Evolutionary conservation across 2,329 filamentous ascomycete genomes (phyloP), one percentile per base, ranked within the genome.

Genomic region (Xylariales sp.): DNA sequence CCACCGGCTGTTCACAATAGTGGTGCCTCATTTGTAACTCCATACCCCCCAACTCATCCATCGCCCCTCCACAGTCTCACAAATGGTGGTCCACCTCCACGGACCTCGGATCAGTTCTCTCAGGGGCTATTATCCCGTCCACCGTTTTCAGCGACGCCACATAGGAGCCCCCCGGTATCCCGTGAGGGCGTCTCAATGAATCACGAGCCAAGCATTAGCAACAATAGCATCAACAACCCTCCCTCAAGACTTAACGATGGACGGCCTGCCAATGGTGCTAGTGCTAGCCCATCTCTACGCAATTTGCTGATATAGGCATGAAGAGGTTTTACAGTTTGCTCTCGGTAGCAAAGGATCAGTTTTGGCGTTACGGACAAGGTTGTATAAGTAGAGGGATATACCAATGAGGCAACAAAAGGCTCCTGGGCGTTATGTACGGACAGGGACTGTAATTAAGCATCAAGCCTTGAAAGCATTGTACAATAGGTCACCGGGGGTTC

Each of bases 231-330:
- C 54, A 72, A 65, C 32, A 79, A 76, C 59, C 72, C 73, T 8
- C 69, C 75, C 36, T 64, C 79, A 54, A 75, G 80, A 59, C 74
- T 76, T 5, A 81, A 63, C 72, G 77, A 75, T 64, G 68, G 65
- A 30, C 68, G 70, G 34, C 68, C 70, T 43, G 65, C 65, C 1
- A 72, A 61, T 49, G 91, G 91, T n/a, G 91, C 91, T 3, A 94
- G 92, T 74, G 91, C 91, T 16, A 94, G 90, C 75, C 91, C 92
- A 10, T 93, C 91, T 9, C 78, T 94, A 69, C 88, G 90, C 73
- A 94, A 94, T 74, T 79, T 94, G 56, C 84, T 94, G 62, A 91
- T 88, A 55, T 93, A 67, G 73, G 57, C 41, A 54, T 49, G 46
- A 62, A 39, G 54, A 52, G 34, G 68, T 55, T 65, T 67, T 60